These are phyloP conservation scores for carrot (Daucus carota) DNA, from an alignment of 129 eudicot species.

Conservation along the genomic window DNA sequence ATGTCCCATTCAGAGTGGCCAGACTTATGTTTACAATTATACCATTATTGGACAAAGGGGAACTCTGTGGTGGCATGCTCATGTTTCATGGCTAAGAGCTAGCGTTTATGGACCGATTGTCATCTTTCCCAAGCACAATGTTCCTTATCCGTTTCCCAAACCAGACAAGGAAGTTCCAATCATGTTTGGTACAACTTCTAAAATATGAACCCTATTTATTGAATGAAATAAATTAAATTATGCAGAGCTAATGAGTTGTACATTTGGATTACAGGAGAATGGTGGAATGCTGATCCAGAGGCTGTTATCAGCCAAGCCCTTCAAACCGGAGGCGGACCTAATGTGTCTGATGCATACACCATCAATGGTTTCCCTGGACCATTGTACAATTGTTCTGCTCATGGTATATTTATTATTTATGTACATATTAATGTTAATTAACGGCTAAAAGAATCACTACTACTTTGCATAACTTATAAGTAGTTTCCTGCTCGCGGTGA, in stretches of 20 bases:
- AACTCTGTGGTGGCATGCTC: constrained; percentile 69
- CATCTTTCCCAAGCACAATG: constrained; percentile 42
- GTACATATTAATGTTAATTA: not conserved
- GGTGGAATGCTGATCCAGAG: constrained; percentile 70
- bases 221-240: not conserved
- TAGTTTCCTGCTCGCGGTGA: not conserved
- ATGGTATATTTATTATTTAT: constrained; percentile 17
- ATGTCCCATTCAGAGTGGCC: constrained; percentile 66
- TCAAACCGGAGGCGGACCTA: constrained; percentile 59
- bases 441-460: not conserved
- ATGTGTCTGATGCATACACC: constrained; percentile 56
- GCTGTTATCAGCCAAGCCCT: constrained; percentile 59
- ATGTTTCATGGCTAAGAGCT: constrained; percentile 60
- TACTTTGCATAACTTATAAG: not conserved
- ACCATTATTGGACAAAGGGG: constrained; percentile 63
- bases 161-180: constrained; percentile 57
- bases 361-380: constrained; percentile 68
- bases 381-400: constrained; percentile 48
- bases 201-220: too few species aligned
- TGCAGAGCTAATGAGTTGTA: not conserved
- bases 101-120: constrained; percentile 56
- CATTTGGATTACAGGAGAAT: constrained; percentile 39
- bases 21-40: constrained; percentile 56
- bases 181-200: constrained; percentile 39
- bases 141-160: constrained; percentile 55